These are phyloP conservation scores for Neonectria faginata DNA, from an alignment of 2,329 filamentous ascomycete species.

Conservation along the genomic window DNA sequence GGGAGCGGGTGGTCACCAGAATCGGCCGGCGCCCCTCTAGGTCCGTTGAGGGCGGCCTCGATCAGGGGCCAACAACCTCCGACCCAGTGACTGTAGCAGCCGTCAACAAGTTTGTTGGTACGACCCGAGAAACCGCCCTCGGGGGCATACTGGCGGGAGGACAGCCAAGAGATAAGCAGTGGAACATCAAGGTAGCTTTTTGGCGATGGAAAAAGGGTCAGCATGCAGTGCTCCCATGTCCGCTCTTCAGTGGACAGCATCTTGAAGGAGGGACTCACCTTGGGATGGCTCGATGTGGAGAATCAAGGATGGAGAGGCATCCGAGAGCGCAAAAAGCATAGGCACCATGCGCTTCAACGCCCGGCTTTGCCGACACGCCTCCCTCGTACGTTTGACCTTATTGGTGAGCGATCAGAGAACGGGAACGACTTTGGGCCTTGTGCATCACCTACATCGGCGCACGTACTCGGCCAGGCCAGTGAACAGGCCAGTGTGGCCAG, in stretches of 20 bases:
- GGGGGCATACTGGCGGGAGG: constrained; percentile 86
- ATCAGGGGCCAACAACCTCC: constrained; percentile 94
- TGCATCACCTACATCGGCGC: constrained; percentile 73
- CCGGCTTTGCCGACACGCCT: constrained; percentile 87
- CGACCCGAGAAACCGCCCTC: constrained; percentile 94
- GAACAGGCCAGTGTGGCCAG: constrained; percentile 73
- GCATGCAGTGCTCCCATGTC: constrained; percentile 49
- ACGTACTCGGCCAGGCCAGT: constrained; percentile 84
- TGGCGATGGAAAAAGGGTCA: constrained; percentile 46
- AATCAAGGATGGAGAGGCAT: constrained; percentile 86
- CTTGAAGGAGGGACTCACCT: constrained; percentile 63
- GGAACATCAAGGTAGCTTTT: constrained; percentile 80
- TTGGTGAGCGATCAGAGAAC: constrained; percentile 37
- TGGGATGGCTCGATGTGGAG: constrained; percentile 79
- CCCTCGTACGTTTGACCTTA: constrained; percentile 93
- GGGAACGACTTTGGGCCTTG: constrained; percentile 28
- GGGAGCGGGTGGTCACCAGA: constrained; percentile 46
- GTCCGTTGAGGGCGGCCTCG: constrained; percentile 78
- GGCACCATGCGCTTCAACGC: constrained; percentile 92
- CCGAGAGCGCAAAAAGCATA: constrained; percentile 96
- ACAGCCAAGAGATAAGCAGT: constrained; percentile 86
- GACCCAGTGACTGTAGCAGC: constrained; percentile 98
- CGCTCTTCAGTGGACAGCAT: constrained; percentile 49
- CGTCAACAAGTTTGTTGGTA: constrained; percentile 97
- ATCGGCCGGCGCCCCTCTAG: constrained; percentile 49